Evolutionary conservation across 768 basidiomycete species (phyloP).

Genomic region (Harrya chromipes): DNA sequence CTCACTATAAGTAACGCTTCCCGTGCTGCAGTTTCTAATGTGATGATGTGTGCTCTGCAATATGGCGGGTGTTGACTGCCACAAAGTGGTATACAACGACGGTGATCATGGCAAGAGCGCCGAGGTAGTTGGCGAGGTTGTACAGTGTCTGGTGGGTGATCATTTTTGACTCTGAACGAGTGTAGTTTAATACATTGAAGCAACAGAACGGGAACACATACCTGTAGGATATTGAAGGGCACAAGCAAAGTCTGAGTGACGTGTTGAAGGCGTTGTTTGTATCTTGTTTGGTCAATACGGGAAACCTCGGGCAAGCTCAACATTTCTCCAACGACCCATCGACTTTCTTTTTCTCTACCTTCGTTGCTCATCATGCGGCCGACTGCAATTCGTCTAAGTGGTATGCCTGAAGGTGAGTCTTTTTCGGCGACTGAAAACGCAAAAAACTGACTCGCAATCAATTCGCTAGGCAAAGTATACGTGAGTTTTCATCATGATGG

Average conservation of each 20-base stretch:
- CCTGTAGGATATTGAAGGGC: constrained; percentile 14
- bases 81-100: constrained; percentile 90
- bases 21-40: constrained; percentile 1
- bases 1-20: constrained; percentile 4
- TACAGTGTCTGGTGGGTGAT: constrained; percentile 81
- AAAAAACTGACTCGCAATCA: constrained; percentile 4
- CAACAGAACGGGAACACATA: not conserved
- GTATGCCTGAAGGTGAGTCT: constrained; percentile 81
- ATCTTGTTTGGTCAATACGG: constrained; percentile 34
- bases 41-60: constrained; percentile 28
- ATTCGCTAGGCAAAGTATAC: constrained; percentile 65
- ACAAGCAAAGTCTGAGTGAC: not conserved
- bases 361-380: constrained; percentile 42
- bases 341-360: not conserved
- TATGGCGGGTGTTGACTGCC: constrained; percentile 69
- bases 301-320: constrained; percentile 22
- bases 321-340: not conserved
- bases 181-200: constrained; percentile 3
- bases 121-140: constrained; percentile 78
- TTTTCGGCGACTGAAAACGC: not conserved
- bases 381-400: constrained; percentile 54
- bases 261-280: constrained; percentile 24
- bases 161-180: constrained; percentile 43
- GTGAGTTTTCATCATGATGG: constrained; percentile 48
- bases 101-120: constrained; percentile 80